Evolutionary conservation across 768 basidiomycete species (phyloP).

Genomic region (Tricholomella constricta): DNA sequence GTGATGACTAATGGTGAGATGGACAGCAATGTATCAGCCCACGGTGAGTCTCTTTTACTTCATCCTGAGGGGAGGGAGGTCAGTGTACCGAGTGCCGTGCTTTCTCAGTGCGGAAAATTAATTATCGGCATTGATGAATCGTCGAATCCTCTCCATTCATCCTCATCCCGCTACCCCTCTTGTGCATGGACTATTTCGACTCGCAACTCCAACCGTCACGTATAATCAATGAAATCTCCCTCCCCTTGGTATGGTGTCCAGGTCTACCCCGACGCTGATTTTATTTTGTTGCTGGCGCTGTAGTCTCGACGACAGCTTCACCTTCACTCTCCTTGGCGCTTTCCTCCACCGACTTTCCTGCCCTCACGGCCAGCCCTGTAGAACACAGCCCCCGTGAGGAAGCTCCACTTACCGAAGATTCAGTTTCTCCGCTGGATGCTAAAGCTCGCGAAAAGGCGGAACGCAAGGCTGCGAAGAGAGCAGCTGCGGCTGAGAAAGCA

Average conservation of each 20-base stretch:
- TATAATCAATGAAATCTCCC: constrained; percentile 40
- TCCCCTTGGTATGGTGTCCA: constrained; percentile 51
- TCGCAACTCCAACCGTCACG: constrained; percentile 28
- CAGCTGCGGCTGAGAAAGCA: constrained; percentile 60
- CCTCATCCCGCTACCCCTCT: constrained; percentile 28
- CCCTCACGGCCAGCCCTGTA: constrained; percentile 48
- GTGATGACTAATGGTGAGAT: constrained; percentile 23
- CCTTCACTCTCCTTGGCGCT: constrained; percentile 56
- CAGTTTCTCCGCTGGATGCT: constrained; percentile 28
- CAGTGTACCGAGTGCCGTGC: constrained; percentile 87
- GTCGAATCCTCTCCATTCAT: constrained; percentile 38
- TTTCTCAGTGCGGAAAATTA: constrained; percentile 86
- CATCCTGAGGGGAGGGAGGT: constrained; percentile 77
- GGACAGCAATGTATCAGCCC: constrained; percentile 41
- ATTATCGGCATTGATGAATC: constrained; percentile 67
- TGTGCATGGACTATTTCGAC: constrained; percentile 42
- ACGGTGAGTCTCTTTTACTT: constrained; percentile 68
- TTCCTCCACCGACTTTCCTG: constrained; percentile 78
- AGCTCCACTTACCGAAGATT: constrained; percentile 33
- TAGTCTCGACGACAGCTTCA: constrained; percentile 44
- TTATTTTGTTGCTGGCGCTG: constrained; percentile 40
- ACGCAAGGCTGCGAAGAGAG: constrained; percentile 67
- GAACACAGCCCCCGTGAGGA: constrained; percentile 28
- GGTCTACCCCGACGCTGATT: constrained; percentile 57
- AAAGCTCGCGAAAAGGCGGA: constrained; percentile 59